Evolutionary conservation across 1,139 yeast genomes (phyloP), one percentile per base, ranked within the genome.

Genomic region (Suhomyces bolitotheri): DNA sequence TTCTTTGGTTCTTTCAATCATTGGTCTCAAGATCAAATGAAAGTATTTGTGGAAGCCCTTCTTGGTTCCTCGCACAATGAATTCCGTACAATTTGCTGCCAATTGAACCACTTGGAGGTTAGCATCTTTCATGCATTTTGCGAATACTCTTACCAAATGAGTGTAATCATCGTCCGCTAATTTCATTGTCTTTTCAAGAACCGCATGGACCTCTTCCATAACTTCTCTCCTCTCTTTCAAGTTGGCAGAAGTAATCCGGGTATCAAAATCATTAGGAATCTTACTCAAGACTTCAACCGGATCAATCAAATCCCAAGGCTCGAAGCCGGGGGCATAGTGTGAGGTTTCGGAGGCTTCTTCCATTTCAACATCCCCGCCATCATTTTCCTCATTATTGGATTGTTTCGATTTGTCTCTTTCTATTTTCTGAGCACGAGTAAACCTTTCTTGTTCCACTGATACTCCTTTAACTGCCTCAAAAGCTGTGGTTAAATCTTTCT

Each of bases 201-300:
- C 62, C 5, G 70, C 70, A 19, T 68, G 62, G 2, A 83, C 75
- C 46, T 82, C 89, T 36, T 88, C 95, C 42, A 94, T 66, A 0
- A 76, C 89, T 46, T 86, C 97, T 40, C 86, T 89, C 46, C 98
- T 73, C 38, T 89, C 97, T 54, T 90, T 89, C 98, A 98, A 92
- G 49, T 83, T 80, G 0, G 81, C 46, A 1, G 90, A 81, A 1
- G 71, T 56, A 20, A 88, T 62, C 44, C 80, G 66, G 2, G 69
- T 52, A 14, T 72, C 56, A 40, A 89, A 74, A 49, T 81, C 80
- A 4, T 62, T 51, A 0, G 97, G 96, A 1, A 90, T 51, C 44
- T 80, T 80, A 17, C 75, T 60, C 29, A 84, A 57, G 1, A 90
- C 80, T 22, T 80, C 83, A 4, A 79, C 64, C 2, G 76, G 73